Percentiles rank a stretch among this genome's conserved stretches.
Evolutionary conservation across 495 filamentous ascomycete genomes (phyloP).

Genomic region (Parmelia sp.): DNA sequence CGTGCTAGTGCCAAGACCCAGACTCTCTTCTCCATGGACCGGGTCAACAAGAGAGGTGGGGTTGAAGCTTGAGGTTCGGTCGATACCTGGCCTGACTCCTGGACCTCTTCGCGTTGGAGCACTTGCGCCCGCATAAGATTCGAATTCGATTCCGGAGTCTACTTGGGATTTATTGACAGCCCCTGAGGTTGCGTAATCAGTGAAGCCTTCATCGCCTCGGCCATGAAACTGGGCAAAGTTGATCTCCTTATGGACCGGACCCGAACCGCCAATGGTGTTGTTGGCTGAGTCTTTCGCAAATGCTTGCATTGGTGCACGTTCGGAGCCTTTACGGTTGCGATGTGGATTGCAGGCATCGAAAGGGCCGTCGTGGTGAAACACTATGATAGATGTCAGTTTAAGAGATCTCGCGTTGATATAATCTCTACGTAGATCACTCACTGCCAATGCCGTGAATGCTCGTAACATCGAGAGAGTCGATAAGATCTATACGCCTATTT

Average conservation of each 20-base stretch:
- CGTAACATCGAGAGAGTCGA: constrained; percentile 95
- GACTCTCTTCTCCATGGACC: constrained; percentile 73
- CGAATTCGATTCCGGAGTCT: constrained; percentile 34
- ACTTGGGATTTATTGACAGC: constrained; percentile 29
- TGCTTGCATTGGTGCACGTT: constrained; percentile 89
- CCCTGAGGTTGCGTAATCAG: constrained; percentile 57
- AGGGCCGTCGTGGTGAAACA: constrained; percentile 97
- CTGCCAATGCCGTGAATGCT: constrained; percentile 93
- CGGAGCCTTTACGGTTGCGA: constrained; percentile 78
- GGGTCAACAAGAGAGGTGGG: constrained; percentile 55
- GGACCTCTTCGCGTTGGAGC: constrained; percentile 33
- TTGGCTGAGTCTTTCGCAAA: constrained; percentile 89
- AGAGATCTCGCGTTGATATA: neutral
- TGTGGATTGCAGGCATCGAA: constrained; percentile 97
- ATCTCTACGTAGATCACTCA: constrained; percentile 45
- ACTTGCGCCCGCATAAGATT: constrained; percentile 23
- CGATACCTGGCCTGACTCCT: constrained; percentile 31
- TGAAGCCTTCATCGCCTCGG: constrained; percentile 72
- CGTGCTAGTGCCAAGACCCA: constrained; percentile 88
- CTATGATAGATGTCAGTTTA: constrained; percentile 39
- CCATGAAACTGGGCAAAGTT: constrained; percentile 82
- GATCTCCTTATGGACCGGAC: constrained; percentile 73
- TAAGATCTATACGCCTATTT: constrained; percentile 74
- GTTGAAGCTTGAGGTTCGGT: constrained; percentile 46
- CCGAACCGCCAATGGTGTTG: constrained; percentile 83